phyloP scores from a whole-genome alignment of 805 yeast species.

The Limtongia smithiae region DNA sequence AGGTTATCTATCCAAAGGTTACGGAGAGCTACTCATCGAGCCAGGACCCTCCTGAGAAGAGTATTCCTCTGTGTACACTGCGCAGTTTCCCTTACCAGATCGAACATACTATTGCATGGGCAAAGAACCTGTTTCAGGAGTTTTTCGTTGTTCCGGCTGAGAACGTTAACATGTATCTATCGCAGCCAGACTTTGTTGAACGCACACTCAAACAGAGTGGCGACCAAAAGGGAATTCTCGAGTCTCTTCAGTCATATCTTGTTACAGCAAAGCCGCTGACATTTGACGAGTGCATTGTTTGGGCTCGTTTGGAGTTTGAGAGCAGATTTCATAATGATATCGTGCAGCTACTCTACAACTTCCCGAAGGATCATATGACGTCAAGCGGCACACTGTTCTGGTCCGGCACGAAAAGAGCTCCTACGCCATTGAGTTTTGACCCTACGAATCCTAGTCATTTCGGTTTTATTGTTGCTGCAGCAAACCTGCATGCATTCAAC shows the following conservation, averaged over 20 bases:
- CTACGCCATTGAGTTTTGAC: constrained; percentile 77
- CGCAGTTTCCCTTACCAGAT: constrained; percentile 97
- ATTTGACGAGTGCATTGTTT: constrained; percentile 88
- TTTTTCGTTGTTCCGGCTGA: constrained; percentile 88
- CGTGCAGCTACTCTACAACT: constrained; percentile 83
- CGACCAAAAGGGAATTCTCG: constrained; percentile 82
- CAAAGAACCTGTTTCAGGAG: constrained; percentile 89
- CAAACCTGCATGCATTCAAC: constrained; percentile 84
- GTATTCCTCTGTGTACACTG: constrained; percentile 94
- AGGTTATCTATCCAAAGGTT: constrained; percentile 86
- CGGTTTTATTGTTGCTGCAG: constrained; percentile 81
- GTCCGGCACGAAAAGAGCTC: constrained; percentile 98
- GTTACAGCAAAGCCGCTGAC: constrained; percentile 79
- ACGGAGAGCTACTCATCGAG: constrained; percentile 96
- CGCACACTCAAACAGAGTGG: constrained; percentile 86
- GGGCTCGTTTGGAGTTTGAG: constrained; percentile 93
- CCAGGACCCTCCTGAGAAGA: constrained; percentile 97
- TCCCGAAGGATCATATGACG: constrained; percentile 91
- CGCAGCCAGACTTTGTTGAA: constrained; percentile 91
- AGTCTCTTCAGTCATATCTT: constrained; percentile 65
- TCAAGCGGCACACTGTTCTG: constrained; percentile 91
- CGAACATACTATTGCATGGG: constrained; percentile 99
- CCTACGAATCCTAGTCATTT: constrained; percentile 71
- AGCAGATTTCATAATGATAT: constrained; percentile 80
- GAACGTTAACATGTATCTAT: constrained; percentile 82